These are phyloP conservation scores for Ceratocystis diversiconidia DNA, from an alignment of 2,329 filamentous ascomycete species.

Conservation along the genomic window DNA sequence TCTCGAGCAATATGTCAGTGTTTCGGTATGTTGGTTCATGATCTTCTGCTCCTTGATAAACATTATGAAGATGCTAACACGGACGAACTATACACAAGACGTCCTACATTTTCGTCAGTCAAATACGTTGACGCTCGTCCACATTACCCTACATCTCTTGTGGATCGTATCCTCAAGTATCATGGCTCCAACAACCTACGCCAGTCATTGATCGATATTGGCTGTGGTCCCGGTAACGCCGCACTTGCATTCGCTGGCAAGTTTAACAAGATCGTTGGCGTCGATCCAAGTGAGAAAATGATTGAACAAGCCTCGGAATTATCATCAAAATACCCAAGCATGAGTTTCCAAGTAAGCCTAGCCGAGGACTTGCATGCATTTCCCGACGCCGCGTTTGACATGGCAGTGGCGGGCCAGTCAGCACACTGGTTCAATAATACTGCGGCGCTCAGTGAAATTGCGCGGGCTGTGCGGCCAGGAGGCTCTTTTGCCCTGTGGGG, in stretches of 20 bases:
- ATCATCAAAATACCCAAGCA: conserved; percentile 21
- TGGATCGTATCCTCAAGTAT: conserved; percentile 38
- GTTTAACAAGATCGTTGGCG: conserved; percentile 38
- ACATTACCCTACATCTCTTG: conserved; percentile 41
- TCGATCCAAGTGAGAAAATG: conserved; percentile 46
- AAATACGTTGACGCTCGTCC: conserved; percentile 48
- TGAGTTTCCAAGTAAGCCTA: conserved; percentile 33
- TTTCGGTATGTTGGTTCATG: conserved; percentile 21
- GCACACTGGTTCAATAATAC: conserved; percentile 53
- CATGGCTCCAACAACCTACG: conserved; percentile 27
- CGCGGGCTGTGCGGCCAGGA: conserved; percentile 37
- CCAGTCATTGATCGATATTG: conserved; percentile 39
- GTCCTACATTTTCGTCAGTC: conserved; percentile 40
- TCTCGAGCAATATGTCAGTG: conserved; percentile 18
- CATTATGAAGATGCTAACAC: not conserved
- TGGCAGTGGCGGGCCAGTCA: conserved; percentile 38
- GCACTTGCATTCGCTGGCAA: conserved; percentile 38
- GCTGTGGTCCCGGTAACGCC: conserved; percentile 47
- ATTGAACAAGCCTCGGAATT: conserved; percentile 32
- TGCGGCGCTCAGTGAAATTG: conserved; percentile 40
- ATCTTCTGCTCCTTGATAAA: not conserved
- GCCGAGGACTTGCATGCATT: conserved; percentile 43
- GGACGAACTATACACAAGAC: conserved; percentile 24
- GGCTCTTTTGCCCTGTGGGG: conserved; percentile 52
- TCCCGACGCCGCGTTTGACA: conserved; percentile 36